Percentiles rank a stretch among this genome's conserved stretches.
Evolutionary conservation across 805 yeast genomes (phyloP).

Genomic region (Pichia paraexigua): DNA sequence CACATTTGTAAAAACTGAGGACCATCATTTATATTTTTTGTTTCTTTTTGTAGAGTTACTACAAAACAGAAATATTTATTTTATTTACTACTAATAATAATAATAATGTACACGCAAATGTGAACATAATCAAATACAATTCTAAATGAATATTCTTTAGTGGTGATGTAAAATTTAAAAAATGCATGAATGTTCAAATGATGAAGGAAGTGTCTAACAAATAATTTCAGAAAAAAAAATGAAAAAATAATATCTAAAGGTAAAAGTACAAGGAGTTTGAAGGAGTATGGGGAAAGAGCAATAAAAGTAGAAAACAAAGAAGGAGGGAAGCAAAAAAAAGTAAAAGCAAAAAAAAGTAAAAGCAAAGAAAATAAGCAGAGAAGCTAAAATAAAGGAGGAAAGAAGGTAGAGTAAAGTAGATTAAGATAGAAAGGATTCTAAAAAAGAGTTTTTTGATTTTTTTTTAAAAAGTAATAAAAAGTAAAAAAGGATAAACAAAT

Average conservation of each 20-base stretch:
- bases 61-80: no score
- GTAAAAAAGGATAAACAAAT: not conserved
- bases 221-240: not conserved
- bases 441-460: not conserved
- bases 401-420: not conserved
- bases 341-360: no score
- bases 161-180: not conserved
- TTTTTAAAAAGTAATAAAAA: not conserved
- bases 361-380: not conserved
- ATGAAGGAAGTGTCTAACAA: not conserved
- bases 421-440: not conserved
- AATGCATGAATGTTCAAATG: not conserved
- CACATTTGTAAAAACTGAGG: conserved; percentile 38
- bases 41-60: no score
- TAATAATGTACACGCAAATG: not conserved
- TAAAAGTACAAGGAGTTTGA: not conserved
- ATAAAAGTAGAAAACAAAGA: no score
- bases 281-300: no score
- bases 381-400: not conserved
- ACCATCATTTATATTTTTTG: not conserved
- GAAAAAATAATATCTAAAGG: not conserved
- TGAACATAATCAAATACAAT: no score
- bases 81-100: no score
- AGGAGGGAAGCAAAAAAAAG: no score
- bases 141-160: not conserved